These are phyloP conservation scores for Chlamydomonas asymmetrica DNA, from an alignment of 139 green algal species.

Conservation along the genomic window DNA sequence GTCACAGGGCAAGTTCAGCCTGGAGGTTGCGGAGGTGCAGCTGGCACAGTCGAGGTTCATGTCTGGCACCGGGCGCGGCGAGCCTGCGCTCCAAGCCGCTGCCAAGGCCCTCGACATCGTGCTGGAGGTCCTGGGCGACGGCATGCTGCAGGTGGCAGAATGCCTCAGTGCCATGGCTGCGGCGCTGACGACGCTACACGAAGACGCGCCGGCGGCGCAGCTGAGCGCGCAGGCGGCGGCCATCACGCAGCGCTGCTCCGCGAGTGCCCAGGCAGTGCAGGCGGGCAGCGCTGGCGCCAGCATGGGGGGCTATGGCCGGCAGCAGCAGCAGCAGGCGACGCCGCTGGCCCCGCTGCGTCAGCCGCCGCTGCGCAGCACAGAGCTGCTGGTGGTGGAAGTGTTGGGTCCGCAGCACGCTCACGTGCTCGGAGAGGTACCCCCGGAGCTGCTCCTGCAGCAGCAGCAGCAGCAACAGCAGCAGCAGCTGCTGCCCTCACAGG, in stretches of 20 bases:
- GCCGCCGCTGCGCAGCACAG: too few species aligned
- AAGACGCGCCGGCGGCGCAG: not conserved
- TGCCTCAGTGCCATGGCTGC: conserved; percentile 1
- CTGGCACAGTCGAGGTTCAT: not conserved
- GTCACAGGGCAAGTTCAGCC: conserved; percentile 30
- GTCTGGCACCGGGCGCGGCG: not conserved
- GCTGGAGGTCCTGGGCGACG: conserved; percentile 19
- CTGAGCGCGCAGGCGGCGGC: conserved; percentile 9
- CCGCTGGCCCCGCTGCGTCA: too few species aligned
- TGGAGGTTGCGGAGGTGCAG: conserved; percentile 30
- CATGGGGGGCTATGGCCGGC: too few species aligned
- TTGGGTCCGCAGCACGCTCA: too few species aligned
- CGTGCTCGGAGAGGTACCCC: too few species aligned
- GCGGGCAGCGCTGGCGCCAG: too few species aligned
- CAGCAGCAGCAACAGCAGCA: too few species aligned
- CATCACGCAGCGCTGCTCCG: not conserved
- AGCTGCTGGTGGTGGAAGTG: too few species aligned
- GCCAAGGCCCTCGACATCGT: conserved; percentile 17
- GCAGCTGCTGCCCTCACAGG: too few species aligned
- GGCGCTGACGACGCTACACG: conserved; percentile 3
- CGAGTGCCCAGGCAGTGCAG: too few species aligned
- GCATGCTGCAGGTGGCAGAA: conserved; percentile 20
- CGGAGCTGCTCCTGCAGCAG: too few species aligned
- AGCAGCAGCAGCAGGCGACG: too few species aligned
- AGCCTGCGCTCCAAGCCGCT: not conserved